These are phyloP conservation scores for Apophysomyces ossiformis DNA, from an alignment of 371 early-diverging fungal genomes.

Conservation along the genomic window DNA sequence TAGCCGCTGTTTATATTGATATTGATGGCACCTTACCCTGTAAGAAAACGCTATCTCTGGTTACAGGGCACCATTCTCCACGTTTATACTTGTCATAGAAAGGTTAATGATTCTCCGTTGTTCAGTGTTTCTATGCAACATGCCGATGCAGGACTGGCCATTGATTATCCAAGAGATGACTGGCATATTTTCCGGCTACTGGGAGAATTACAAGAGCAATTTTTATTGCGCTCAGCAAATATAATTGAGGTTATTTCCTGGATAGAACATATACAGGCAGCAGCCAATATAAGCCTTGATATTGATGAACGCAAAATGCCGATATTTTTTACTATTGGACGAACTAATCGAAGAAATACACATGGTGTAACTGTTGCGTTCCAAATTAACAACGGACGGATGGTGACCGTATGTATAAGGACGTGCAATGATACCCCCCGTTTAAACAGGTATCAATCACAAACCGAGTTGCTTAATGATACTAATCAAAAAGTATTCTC, in stretches of 20 bases:
- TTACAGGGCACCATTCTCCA: conserved; percentile 38
- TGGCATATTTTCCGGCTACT: conserved; percentile 24
- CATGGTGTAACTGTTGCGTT: not conserved
- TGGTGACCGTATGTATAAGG: not conserved
- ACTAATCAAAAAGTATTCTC: too few species aligned
- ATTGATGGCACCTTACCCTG: not conserved
- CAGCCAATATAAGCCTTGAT: conserved; percentile 29
- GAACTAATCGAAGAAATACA: conserved; percentile 12
- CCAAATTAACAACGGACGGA: not conserved
- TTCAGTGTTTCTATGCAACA: conserved; percentile 21
- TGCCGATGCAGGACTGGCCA: conserved; percentile 20
- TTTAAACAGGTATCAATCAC: not conserved
- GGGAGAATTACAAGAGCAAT: conserved; percentile 18
- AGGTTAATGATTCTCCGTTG: conserved; percentile 1
- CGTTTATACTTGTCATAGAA: conserved; percentile 21
- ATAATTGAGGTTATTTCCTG: conserved; percentile 24
- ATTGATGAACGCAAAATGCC: conserved; percentile 32
- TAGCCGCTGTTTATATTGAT: not conserved
- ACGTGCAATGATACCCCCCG: not conserved
- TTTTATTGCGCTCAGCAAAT: conserved; percentile 15
- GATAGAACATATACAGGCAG: conserved; percentile 29
- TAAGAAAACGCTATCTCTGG: conserved; percentile 33
- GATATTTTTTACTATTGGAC: conserved; percentile 16
- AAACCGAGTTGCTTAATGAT: too few species aligned
- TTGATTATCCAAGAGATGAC: conserved; percentile 13